Evolutionary conservation across 805 yeast species (phyloP).

Genomic region (Candida tallmaniae): DNA sequence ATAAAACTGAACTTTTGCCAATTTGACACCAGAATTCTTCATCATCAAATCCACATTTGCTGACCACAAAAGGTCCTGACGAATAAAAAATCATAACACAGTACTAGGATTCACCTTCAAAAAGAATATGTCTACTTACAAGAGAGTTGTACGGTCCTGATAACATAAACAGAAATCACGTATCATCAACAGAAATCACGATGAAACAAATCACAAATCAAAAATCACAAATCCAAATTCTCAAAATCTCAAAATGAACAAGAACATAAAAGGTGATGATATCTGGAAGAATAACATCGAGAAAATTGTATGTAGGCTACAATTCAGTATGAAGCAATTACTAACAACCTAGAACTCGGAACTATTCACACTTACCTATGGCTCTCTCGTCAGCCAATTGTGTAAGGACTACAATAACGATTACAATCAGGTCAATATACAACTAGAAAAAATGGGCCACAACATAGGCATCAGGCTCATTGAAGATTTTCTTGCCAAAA

Average conservation of each 20-base stretch:
- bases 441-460: slow-evolving; percentile 90
- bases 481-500: slow-evolving; percentile 87
- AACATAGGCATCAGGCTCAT: slow-evolving; percentile 87
- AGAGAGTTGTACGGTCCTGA: too few species aligned
- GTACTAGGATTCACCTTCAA: too few species aligned
- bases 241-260: background rate
- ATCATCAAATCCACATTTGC: too few species aligned
- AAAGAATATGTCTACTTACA: too few species aligned
- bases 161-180: too few species aligned
- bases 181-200: slow-evolving; percentile 1
- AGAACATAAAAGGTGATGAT: slow-evolving; percentile 62
- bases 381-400: slow-evolving; percentile 86
- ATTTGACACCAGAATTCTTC: too few species aligned
- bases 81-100: too few species aligned
- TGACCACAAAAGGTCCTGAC: too few species aligned
- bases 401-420: slow-evolving; percentile 78
- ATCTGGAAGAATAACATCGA: slow-evolving; percentile 87
- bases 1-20: too few species aligned
- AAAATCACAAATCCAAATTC: background rate
- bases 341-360: slow-evolving; percentile 65
- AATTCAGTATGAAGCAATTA: background rate
- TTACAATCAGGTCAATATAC: slow-evolving; percentile 73
- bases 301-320: slow-evolving; percentile 57
- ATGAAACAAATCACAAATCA: too few species aligned
- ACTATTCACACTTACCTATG: slow-evolving; percentile 90